phyloP scores from a whole-genome alignment of 202 grass and related monocot genomes.

The Bolboschoenoplectus hybrid region DNA sequence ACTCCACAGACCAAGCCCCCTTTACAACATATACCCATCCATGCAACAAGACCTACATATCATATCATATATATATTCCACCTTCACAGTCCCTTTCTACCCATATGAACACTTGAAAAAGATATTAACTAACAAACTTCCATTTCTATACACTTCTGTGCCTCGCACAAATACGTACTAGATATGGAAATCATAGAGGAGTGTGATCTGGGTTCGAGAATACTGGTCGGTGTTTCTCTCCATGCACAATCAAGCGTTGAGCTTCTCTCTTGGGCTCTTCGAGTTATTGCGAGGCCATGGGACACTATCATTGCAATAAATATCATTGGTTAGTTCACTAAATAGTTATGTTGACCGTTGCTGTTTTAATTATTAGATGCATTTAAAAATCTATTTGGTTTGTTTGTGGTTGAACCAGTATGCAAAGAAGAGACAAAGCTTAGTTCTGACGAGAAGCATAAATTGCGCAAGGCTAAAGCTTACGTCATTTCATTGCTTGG shows the following conservation, averaged over 20 bases:
- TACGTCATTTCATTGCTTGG: constrained; percentile 91
- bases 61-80: background rate
- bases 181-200: constrained; percentile 80
- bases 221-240: constrained; percentile 77
- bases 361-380: background rate
- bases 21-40: constrained; percentile 39
- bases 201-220: constrained; percentile 49
- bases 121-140: constrained; percentile 35
- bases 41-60: background rate
- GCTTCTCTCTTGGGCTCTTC: constrained; percentile 84
- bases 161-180: constrained; percentile 2
- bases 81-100: constrained; percentile 19
- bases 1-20: constrained; percentile 19
- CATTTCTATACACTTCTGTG: constrained; percentile 16
- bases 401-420: constrained; percentile 36
- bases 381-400: background rate
- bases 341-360: background rate
- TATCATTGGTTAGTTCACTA: constrained; percentile 58
- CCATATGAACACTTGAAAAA: constrained; percentile 14
- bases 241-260: constrained; percentile 57
- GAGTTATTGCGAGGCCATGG: constrained; percentile 58
- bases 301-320: constrained; percentile 80
- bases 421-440: constrained; percentile 54
- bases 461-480: constrained; percentile 72
- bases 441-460: constrained; percentile 44